Percentiles rank a stretch among this genome's conserved stretches.
Conservation (phyloP, 139 green algal species). For the Chlorella vulgaris region DNA sequence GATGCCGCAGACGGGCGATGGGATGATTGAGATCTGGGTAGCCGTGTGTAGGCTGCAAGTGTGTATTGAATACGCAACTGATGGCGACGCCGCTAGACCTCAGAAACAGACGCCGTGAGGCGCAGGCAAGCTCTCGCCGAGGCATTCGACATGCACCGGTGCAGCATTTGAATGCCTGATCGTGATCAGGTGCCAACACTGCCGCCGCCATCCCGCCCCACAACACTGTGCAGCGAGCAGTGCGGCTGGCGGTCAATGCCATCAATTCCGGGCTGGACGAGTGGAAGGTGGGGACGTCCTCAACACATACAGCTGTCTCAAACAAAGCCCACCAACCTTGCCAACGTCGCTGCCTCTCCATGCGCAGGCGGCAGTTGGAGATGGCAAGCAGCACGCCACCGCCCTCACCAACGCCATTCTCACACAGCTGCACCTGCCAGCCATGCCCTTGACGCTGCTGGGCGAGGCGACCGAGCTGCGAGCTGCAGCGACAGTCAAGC, state of each 20-base stretch:
- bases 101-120: slow-evolving; percentile 38
- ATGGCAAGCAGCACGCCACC: slow-evolving; percentile 19
- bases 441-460: slow-evolving; percentile 17
- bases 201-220: not conserved
- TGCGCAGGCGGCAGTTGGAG: slow-evolving; percentile 16
- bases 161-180: not conserved
- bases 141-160: not conserved
- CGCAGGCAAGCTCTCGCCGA: slow-evolving; percentile 26
- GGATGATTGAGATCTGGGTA: too few relatives aligned
- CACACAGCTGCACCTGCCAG: slow-evolving; percentile 25
- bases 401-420: slow-evolving; percentile 31
- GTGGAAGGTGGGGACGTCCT: slow-evolving; percentile 50
- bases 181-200: too few relatives aligned
- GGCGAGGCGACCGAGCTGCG: not conserved
- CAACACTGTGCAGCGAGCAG: slow-evolving; percentile 34
- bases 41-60: not conserved
- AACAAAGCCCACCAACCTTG: too few relatives aligned
- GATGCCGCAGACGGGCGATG: too few relatives aligned
- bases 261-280: slow-evolving; percentile 22
- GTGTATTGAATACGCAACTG: not conserved
- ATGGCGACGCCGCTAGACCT: slow-evolving; percentile 47
- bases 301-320: not conserved
- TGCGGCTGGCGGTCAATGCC: slow-evolving; percentile 40
- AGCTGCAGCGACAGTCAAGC: not conserved
- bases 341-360: not conserved